Base-by-base conservation (phyloP, 371 early-diverging fungal species). In the Dinochytrium kinnereticum region DNA sequence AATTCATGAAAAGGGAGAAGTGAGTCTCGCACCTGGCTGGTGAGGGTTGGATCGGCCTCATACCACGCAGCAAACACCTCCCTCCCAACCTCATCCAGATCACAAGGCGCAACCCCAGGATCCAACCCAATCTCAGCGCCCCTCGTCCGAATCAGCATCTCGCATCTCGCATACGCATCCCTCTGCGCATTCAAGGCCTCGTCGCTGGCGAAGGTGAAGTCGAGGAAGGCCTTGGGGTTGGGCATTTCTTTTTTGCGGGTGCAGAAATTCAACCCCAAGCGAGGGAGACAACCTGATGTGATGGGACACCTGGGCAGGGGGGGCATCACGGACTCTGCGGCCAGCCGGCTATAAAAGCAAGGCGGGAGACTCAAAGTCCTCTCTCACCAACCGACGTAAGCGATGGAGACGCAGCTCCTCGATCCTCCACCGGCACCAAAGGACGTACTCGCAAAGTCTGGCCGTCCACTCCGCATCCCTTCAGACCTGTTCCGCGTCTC, bases 11-110 rank as follows among this genome's bases (percentile, higher is more conserved):
- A n/a, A n/a, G n/a, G n/a, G n/a, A n/a, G n/a, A n/a, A n/a, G n/a
- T n/a, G n/a, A n/a, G n/a, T n/a, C n/a, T n/a, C 49, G 13, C 49
- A 44, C 49, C 49, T 10, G 7, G 17, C 26, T 13, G 17, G 13
- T 24, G 26, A 61, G 34, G 33, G 13, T 61, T 24, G 38, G 36
- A 61, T 38, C 38, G 5, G 13, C 5, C 34, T 61, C 64, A 38
- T 7, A 38, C 33, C 64, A 31, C 15, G 44, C 2, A 28, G 66
- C 64, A 10, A 28, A 38, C 17, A 80, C 44, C 24, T 80, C 80
- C 39, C 39, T 72, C 37, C 64, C 68, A 69, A 68, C 74, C 2
- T 70, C 71, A 21, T 68, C 74, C 53, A 77, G 69, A 1, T 38
- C 33, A 21, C 65, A 67, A 1, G 68, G 71, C 3, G 40, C 26